A percentile compares a stretch with the other conserved stretches of the same genome.
Evolutionary conservation across 1,284 basidiomycete genomes (phyloP).

Genomic region (Moesziomyces sp.): DNA sequence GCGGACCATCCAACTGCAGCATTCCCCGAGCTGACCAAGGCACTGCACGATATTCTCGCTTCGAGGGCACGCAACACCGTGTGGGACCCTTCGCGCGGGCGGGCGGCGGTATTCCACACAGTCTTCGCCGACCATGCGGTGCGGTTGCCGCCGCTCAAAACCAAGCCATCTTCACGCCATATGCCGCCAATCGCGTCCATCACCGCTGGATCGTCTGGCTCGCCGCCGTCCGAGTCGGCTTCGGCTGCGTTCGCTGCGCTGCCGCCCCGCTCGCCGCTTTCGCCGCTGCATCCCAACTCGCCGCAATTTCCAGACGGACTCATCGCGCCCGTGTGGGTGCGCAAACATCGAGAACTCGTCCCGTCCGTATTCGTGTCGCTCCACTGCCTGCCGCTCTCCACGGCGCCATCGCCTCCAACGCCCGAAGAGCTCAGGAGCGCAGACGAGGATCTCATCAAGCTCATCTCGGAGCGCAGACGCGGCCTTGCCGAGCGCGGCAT

Average conservation of each 20-base stretch:
- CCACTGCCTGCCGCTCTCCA: conserved; percentile 72
- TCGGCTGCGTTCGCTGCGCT: conserved; percentile 40
- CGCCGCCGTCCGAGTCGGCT: conserved; percentile 12
- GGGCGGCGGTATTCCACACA: conserved; percentile 54
- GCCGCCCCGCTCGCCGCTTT: conserved; percentile 81
- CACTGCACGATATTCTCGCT: conserved; percentile 47
- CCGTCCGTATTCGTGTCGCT: conserved; percentile 94
- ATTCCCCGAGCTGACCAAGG: conserved; percentile 44
- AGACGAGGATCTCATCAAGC: conserved; percentile 75
- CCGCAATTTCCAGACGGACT: conserved; percentile 93
- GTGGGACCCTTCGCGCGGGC: conserved; percentile 54
- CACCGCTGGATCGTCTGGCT: conserved; percentile 62
- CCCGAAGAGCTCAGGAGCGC: conserved; percentile 64
- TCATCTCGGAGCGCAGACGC: conserved; percentile 82
- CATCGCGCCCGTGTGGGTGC: conserved; percentile 95
- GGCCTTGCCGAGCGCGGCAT: conserved; percentile 84
- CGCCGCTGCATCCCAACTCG: conserved; percentile 85
- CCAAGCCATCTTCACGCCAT: conserved; percentile 70
- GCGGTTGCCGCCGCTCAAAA: conserved; percentile 87
- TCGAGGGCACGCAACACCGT: conserved; percentile 42
- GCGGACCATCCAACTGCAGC: conserved; percentile 23
- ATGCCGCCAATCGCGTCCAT: conserved; percentile 54
- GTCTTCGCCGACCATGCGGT: conserved; percentile 70
- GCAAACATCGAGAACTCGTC: conserved; percentile 89
- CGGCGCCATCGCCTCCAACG: conserved; percentile 2